Evolutionary conservation across 371 early-diverging fungal species (phyloP), one percentile per base, ranked within the genome.

Genomic region (Apophysomyces ossiformis): DNA sequence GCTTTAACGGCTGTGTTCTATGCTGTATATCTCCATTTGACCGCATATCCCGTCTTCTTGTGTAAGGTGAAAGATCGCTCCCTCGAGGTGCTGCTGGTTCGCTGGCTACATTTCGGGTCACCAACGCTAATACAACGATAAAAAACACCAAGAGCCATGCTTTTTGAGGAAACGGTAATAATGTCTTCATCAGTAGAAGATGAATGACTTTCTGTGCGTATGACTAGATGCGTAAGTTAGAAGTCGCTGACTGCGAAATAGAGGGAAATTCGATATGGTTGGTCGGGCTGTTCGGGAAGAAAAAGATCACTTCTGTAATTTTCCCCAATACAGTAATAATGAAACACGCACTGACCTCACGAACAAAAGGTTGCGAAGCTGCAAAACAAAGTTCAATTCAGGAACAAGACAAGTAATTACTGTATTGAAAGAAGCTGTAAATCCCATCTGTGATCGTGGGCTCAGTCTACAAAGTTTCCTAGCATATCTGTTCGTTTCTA

Each of bases 1-100:
- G 62, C 54, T 65, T 37, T 18, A 70, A 57, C 39, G 16, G 16
- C 18, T 21, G 32, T 26, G 26, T 12, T 60, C 21, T 50, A 16
- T 21, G 54, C 0, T 50, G n/a, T 5, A 50, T 21, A 2, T 16
- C 54, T 18, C 54, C 21, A 9, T 32, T 50, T 21, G 54, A 50
- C 5, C 54, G 54, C 0, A 21, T 21, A 21, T 50, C 21, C 21
- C 9, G 16, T 50, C 21, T 5, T 21, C 21, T 50, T 16, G 35
- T 26, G 21, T 50, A 50, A 2, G 54, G 54, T 18, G 21, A 50
- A 4, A 50, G 18, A 50, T 16, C 54, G 21, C 21, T 21, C 9
- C 21, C 21, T n/a, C 54, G 54, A 5, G 54, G 54, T 50, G 21
- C 21, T n/a, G 54, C 16, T 4, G 54, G 9, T 2, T 18, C 21